A percentile compares a stretch with the other conserved stretches of the same genome.
Conservation (phyloP, 768 basidiomycete species). For the Pleurotus platypus region DNA sequence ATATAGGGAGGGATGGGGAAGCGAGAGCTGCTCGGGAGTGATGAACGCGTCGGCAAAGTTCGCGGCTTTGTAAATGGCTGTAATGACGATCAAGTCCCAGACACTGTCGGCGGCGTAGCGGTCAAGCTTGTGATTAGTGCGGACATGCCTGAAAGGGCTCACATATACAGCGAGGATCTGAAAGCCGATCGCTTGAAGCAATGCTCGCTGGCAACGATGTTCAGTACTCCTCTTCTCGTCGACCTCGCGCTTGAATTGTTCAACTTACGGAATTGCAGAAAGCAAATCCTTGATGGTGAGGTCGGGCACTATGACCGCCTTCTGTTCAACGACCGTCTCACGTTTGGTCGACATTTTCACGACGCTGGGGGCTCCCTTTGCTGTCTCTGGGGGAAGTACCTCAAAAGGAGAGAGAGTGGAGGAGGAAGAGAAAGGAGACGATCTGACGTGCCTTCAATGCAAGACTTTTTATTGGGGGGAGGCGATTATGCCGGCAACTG, state of each 20-base stretch:
- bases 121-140: neutral
- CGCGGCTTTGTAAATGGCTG: slow-evolving; percentile 62
- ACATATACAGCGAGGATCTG: slow-evolving; percentile 78
- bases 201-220: slow-evolving; percentile 49
- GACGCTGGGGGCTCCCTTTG: slow-evolving; percentile 10
- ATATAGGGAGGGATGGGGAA: slow-evolving; percentile 63
- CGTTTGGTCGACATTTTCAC: slow-evolving; percentile 15
- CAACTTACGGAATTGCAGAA: slow-evolving; percentile 73
- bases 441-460: neutral
- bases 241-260: neutral
- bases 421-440: slow-evolving; percentile 5
- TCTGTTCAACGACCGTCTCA: slow-evolving; percentile 48
- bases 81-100: slow-evolving; percentile 75
- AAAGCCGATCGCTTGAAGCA: slow-evolving; percentile 90
- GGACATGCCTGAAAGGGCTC: slow-evolving; percentile 20
- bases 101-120: slow-evolving; percentile 34
- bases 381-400: neutral
- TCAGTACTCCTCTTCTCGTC: neutral
- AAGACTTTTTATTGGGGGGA: slow-evolving; percentile 3
- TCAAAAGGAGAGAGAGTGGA: slow-evolving; percentile 8
- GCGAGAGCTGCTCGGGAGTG: slow-evolving; percentile 46
- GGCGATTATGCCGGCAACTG: neutral
- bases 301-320: slow-evolving; percentile 70
- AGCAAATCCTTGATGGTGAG: slow-evolving; percentile 86
- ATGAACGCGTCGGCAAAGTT: slow-evolving; percentile 62